phyloP scores from a whole-genome alignment of 2,329 filamentous ascomycete species.

The Ophiocordyceps camponoti-floridani region DNA sequence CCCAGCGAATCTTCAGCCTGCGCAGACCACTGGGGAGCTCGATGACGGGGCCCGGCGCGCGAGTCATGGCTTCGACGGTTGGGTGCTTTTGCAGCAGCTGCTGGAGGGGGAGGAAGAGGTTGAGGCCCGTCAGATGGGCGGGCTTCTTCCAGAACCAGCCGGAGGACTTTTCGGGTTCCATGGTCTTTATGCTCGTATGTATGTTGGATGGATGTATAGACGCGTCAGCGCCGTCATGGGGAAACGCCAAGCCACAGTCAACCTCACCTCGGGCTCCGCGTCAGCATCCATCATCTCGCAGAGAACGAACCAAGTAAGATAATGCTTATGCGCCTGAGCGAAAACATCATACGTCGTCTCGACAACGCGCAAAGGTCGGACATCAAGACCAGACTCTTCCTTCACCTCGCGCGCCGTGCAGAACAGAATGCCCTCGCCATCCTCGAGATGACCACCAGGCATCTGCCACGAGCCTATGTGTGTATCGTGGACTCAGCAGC shows the following conservation, averaged over 20 bases:
- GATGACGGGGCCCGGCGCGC: background rate
- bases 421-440: slow-evolving; percentile 39
- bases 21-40: background rate
- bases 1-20: background rate
- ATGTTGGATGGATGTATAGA: too few species aligned
- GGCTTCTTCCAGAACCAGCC: slow-evolving; percentile 30
- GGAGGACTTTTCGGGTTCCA: slow-evolving; percentile 32
- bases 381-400: slow-evolving; percentile 50
- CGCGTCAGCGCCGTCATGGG: too few species aligned
- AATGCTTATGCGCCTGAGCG: slow-evolving; percentile 42
- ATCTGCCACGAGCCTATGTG: slow-evolving; percentile 42
- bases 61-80: slow-evolving; percentile 6
- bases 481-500: slow-evolving; percentile 4
- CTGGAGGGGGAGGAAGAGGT: slow-evolving; percentile 15
- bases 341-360: slow-evolving; percentile 54
- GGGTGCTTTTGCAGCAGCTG: slow-evolving; percentile 11
- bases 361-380: slow-evolving; percentile 33
- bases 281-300: slow-evolving; percentile 27
- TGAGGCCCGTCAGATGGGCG: slow-evolving; percentile 20
- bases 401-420: slow-evolving; percentile 50
- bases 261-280: slow-evolving; percentile 34
- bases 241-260: too few species aligned
- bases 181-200: too few species aligned
- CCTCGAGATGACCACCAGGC: slow-evolving; percentile 61
- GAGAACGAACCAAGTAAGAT: slow-evolving; percentile 53